These are phyloP conservation scores for Alliaria petiolata DNA, from an alignment of 345 rosid genomes.

Conservation along the genomic window DNA sequence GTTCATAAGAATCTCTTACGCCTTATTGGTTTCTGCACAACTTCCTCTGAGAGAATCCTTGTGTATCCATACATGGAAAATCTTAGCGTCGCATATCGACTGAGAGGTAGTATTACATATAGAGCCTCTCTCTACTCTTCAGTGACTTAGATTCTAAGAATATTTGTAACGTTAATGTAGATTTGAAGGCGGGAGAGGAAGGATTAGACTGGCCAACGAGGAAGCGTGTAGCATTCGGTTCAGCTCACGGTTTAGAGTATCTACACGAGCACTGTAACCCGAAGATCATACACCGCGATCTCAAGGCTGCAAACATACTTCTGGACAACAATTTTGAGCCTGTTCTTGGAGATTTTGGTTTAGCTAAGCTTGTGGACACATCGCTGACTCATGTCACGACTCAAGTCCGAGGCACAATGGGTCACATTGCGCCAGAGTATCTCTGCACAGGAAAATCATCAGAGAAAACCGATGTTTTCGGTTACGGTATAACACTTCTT, in stretches of 20 bases:
- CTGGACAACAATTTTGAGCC: constrained; percentile 76
- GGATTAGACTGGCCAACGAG: constrained; percentile 81
- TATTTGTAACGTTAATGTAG: constrained; percentile 25
- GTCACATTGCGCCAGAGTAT: constrained; percentile 93
- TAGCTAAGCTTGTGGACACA: constrained; percentile 66
- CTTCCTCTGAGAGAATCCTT: constrained; percentile 72
- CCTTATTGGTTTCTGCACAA: constrained; percentile 76
- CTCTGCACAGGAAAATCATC: constrained; percentile 83
- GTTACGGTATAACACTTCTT: constrained; percentile 84
- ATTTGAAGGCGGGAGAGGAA: constrained; percentile 67
- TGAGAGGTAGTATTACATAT: constrained; percentile 54
- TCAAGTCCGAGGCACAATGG: constrained; percentile 89
- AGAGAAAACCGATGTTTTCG: constrained; percentile 86
- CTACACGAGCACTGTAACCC: constrained; percentile 84
- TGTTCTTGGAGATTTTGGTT: constrained; percentile 84
- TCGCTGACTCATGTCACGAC: constrained; percentile 80
- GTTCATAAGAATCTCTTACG: constrained; percentile 79
- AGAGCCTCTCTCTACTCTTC: neutral
- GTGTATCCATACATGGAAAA: constrained; percentile 93
- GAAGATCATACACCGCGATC: constrained; percentile 85
- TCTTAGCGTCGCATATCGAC: constrained; percentile 70
- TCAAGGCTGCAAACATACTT: constrained; percentile 88
- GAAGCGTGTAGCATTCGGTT: constrained; percentile 70
- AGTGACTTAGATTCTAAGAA: neutral
- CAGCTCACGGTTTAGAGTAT: constrained; percentile 87